Conservation (phyloP, 2,329 filamentous ascomycete genomes). For the Colletotrichum filicis region DNA sequence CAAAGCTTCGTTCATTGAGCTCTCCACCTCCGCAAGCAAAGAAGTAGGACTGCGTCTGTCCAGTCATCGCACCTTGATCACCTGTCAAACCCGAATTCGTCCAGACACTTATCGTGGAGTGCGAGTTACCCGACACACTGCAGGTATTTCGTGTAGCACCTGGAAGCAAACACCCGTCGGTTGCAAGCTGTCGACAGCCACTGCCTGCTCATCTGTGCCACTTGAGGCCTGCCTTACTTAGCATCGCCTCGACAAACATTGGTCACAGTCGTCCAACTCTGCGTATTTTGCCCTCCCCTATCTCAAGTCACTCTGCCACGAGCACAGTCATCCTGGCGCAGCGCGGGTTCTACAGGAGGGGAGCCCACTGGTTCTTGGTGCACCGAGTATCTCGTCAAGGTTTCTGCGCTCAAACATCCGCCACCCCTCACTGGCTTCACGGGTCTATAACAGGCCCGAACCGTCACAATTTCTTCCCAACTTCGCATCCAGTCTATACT, state of each 20-base stretch:
- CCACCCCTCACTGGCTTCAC: constrained; percentile 44
- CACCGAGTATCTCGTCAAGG: constrained; percentile 17
- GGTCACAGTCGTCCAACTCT: not conserved
- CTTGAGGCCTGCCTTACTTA: constrained; percentile 24
- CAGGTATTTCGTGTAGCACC: constrained; percentile 17
- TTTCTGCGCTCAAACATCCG: constrained; percentile 4
- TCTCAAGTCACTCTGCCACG: constrained; percentile 1
- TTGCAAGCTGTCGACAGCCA: constrained; percentile 16
- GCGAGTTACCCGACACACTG: constrained; percentile 10
- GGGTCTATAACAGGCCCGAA: constrained; percentile 48
- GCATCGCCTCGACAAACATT: constrained; percentile 27
- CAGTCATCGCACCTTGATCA: not conserved
- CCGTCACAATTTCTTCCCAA: constrained; percentile 62
- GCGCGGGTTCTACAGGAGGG: constrained; percentile 14
- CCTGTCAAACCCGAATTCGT: not conserved
- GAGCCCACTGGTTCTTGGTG: constrained; percentile 22
- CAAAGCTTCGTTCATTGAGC: not conserved
- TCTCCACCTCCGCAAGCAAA: not conserved
- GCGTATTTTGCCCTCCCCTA: constrained; percentile 31
- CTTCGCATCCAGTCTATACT: constrained; percentile 63
- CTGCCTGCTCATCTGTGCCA: constrained; percentile 4
- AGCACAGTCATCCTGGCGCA: constrained; percentile 21
- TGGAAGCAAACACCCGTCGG: constrained; percentile 12
- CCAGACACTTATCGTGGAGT: not conserved
- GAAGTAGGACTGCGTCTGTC: not conserved